Base-by-base conservation (phyloP, 192 early-diverging fungal genomes). In the Neocallimastix lanati region DNA sequence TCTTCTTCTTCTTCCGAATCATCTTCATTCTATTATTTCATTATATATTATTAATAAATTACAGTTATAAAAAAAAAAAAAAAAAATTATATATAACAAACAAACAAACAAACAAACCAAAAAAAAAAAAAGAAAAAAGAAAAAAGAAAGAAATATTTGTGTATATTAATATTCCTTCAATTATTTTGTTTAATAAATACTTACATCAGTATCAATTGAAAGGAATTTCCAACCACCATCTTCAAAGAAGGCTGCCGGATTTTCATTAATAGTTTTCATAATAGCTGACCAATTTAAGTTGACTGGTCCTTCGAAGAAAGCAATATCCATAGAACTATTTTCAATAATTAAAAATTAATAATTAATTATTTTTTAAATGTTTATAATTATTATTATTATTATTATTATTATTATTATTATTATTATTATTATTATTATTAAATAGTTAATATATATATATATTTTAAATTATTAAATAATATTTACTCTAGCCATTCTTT, bases 241-340 rank as follows among this genome's bases (percentile, higher is more conserved):
- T 77, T 86, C 83, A 84, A 93, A 99, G 83, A 99, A 99, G 35
- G 89, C 92, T 9, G 88, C 92, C 0, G 98, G 96, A 82, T 98
- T 94, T 78, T 94, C 90, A 83, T 93, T 93, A 35, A 99, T 90
- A 0, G 96, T 98, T 85, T 97, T 99, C 98, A 99, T 99, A 85
- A 99, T 99, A 83, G 91, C 91, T 12, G 91, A 81, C 98, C 98
- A 99, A 84, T 93, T 93, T 80, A 98, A 87, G 82, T 96, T 97
- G 81, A 95, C 92, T 9, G 94, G 94, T 29, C 96, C 96, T 83
- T 99, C 96, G 16, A 91, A 93, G 84, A 94, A 96, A 11, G 92
- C 88, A 79, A 99, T 90, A 82, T 99, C 96, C 81, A 96, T 92
- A 28, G 93, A 92, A 83, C 92, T 93, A 82, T 81, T n/a, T 13